Percentiles rank a stretch among this genome's conserved stretches.
Evolutionary conservation across 2,329 filamentous ascomycete genomes (phyloP).

Genomic region (Xylariomycetidae sp.): DNA sequence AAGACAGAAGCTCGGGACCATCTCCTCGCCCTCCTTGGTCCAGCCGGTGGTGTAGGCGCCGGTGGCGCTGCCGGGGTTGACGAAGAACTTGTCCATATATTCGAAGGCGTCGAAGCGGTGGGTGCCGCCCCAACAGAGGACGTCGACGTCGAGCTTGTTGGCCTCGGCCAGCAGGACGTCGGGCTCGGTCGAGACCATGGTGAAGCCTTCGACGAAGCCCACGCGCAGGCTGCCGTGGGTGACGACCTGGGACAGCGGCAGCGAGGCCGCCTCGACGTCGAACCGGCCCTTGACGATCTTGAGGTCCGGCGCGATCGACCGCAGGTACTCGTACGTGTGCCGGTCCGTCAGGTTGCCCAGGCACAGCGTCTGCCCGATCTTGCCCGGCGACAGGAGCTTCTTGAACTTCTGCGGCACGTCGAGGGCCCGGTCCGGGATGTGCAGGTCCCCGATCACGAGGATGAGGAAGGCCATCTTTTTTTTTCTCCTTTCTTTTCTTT

Average conservation of each 20-base stretch:
- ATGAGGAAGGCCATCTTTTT: conserved; percentile 88
- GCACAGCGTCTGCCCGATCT: conserved; percentile 78
- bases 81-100: conserved; percentile 72
- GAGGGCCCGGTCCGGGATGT: conserved; percentile 87
- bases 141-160: conserved; percentile 64
- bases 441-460: conserved; percentile 86
- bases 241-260: conserved; percentile 62
- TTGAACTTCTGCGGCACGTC: conserved; percentile 92
- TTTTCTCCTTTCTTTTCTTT: too few species aligned
- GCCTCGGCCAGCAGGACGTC: conserved; percentile 64
- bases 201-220: conserved; percentile 65
- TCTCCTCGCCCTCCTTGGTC: conserved; percentile 61
- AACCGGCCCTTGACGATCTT: conserved; percentile 65
- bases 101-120: conserved; percentile 67
- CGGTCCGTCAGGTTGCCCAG: conserved; percentile 77
- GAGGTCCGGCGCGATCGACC: conserved; percentile 67
- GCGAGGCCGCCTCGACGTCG: conserved; percentile 62
- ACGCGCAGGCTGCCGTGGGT: conserved; percentile 62
- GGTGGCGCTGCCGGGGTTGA: conserved; percentile 64
- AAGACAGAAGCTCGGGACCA: conserved; percentile 86
- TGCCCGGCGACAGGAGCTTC: conserved; percentile 77
- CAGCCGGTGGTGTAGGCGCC: conserved; percentile 58
- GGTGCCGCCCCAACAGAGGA: conserved; percentile 64
- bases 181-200: conserved; percentile 61
- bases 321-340: conserved; percentile 75